Base-by-base conservation (phyloP, 2,329 filamentous ascomycete genomes). In the Verticillium nonalfalfae region DNA sequence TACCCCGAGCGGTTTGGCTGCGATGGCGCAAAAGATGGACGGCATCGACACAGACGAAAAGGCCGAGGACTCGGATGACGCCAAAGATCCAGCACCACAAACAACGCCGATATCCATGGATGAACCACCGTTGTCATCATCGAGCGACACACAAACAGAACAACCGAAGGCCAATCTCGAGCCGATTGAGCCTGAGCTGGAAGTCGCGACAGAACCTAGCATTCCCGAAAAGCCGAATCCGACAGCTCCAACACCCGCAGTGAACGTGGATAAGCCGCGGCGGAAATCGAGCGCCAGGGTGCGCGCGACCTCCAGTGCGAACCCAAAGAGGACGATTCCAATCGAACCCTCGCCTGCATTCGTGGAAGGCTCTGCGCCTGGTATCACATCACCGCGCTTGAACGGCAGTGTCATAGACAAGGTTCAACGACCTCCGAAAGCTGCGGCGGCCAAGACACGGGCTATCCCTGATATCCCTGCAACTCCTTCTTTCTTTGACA, bases 1-100 rank as follows among this genome's bases (percentile, higher is more conserved):
- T n/a, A 86, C 85, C 1, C 85, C 85, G 0, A 78, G 79, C 60
- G 81, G 79, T n/a, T 70, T 86, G 4, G 78, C 80, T 21, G 75
- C 77, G 10, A 79, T 86, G 73, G 75, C 77, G 1, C 68, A 76
- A 15, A 78, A 75, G 58, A 71, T 76, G 13, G 70, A 71, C 31
- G 67, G 64, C 15, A 61, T 72, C 39, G 70, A 71, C 62, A 66
- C 60, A 11, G 61, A 70, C n/a, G 68, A 71, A 21, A 61, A 59
- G 13, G 59, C 45, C 57, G 68, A 73, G 56, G 62, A 68, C 38
- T 65, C 68, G 65, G 57, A 62, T 58, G 61, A 64, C 9, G 11
- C 60, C 4, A 58, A 50, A 6, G 33, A 54, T 7, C 60, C 59
- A 21, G 45, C 18, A 52, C n/a, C 62, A 61, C 26, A 60, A 56